A percentile compares a stretch with the other conserved stretches of the same genome.
These are phyloP conservation scores for Backusella westeae DNA, from an alignment of 192 early-diverging fungal species.

Conservation along the genomic window DNA sequence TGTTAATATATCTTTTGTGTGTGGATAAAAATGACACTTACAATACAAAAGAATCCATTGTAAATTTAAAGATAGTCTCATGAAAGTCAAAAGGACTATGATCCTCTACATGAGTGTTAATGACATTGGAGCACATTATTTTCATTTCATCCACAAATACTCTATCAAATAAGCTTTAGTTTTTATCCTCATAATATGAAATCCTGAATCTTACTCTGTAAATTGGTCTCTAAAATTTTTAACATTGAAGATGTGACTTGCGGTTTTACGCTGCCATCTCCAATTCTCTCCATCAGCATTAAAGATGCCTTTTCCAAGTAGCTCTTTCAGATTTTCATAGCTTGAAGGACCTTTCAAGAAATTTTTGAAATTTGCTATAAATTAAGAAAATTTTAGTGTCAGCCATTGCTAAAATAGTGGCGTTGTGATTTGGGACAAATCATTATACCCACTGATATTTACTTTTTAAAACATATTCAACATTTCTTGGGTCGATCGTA, in stretches of 20 bases:
- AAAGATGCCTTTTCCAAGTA: constrained; percentile 68
- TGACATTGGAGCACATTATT: constrained; percentile 11
- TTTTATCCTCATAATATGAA: not conserved
- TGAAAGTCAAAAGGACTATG: constrained; percentile 42
- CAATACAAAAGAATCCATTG: constrained; percentile 38
- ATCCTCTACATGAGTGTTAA: constrained; percentile 17
- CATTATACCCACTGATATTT: not conserved
- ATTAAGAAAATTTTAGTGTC: not conserved
- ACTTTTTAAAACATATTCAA: constrained; percentile 41
- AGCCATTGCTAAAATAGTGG: not conserved
- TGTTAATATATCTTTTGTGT: not conserved
- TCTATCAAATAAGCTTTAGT: not conserved
- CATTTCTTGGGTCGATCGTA: constrained; percentile 27
- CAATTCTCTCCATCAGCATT: constrained; percentile 61
- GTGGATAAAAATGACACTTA: not conserved
- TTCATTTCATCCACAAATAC: constrained; percentile 28
- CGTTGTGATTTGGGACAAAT: not conserved
- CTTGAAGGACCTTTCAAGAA: constrained; percentile 39
- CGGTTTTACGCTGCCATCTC: constrained; percentile 54
- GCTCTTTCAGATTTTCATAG: constrained; percentile 35
- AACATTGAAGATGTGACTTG: constrained; percentile 32
- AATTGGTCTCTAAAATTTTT: constrained; percentile 34
- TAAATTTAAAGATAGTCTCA: constrained; percentile 46
- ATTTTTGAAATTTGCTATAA: constrained; percentile 35
- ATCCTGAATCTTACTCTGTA: constrained; percentile 21